Base-by-base conservation (phyloP, 108 stramenopile species). In the Conticribra weissflogii region DNA sequence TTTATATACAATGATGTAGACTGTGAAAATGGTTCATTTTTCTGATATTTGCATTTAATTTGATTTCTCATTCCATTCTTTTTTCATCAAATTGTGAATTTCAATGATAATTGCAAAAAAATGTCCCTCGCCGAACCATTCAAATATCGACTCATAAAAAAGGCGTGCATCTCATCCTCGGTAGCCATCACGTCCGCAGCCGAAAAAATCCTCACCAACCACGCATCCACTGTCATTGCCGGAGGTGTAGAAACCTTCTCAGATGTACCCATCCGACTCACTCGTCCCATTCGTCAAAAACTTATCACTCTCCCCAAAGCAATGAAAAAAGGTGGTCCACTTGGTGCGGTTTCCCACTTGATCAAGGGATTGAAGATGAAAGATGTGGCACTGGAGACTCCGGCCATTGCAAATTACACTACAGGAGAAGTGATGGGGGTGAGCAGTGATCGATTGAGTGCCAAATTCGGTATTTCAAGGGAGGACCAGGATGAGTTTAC, bases 401-500 rank as follows among this genome's bases (percentile, higher is more conserved):
- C 99, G 0, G 97, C 98, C 22, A 99, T 99, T 81, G 96, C 96
- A 21, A 98, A 99, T 79, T 99, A 96, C 70, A 97, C 97, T 4
- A 98, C 98, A 2, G 99, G 98, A 15, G 99, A 99, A 72, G 96
- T 99, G n/a, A 99, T 99, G 99, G 99, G 98, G 3, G 94, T 98
- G 68, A 83, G 81, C 50, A 87, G 84, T 57, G 98, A 99, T 85
- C 90, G 95, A 23, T 83, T 99, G 16, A 86, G 91, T 17, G 96
- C 97, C 53, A 95, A 95, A 74, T 97, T 98, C 70, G 97, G 97
- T 57, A 88, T 99, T 1, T 86, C 86, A 41, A 83, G 98, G 59
- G 36, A 82, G 34, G 98, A 98, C 5, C 98, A 98, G 81, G 99
- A 99, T 65, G 88, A 94, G 66, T 98, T 96, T 58, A 95, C 98